Base-by-base conservation (phyloP, 1,284 basidiomycete species). In the Sanghuangporus baumii region DNA sequence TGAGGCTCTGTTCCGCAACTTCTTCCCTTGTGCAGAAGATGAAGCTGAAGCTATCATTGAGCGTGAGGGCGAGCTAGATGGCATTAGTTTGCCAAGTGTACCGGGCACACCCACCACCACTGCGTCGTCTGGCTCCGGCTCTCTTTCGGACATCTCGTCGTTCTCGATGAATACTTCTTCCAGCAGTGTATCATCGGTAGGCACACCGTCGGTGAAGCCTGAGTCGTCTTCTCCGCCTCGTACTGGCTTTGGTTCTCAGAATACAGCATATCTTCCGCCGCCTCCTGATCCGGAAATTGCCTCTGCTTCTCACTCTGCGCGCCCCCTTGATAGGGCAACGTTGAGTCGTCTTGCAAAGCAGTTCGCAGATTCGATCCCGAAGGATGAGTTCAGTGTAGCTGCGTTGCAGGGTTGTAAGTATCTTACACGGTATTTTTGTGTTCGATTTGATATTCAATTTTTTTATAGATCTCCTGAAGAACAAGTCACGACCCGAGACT, bases 371-470 rank as follows among this genome's bases (percentile, higher is more conserved):
- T 75, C 82, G 26, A 85, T 93, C 34, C 89, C 91, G 0, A 87
- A 91, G 26, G 85, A 88, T 47, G 88, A 89, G 74, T 91, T 93
- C 71, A 89, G 88, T 68, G 88, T 93, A 60, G 91, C 92, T n/a
- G 86, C 88, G 61, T 76, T 94, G 63, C 91, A 93, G 75, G 91
- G 90, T 71, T 93, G 88, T 89, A 72, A 81, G 88, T 54, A 12
- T 7, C 11, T n/a, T 54, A 5, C 18, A 4, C n/a, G 20, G 31
- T 18, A 36, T 34, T 34, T 34, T 31, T 31, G 26, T 5, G 26
- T n/a, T 37, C n/a, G 52, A 54, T 14, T 2, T 37, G 36, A 84
- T 31, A 23, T 41, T 46, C 23, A 48, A 60, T 23, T 1, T 38
- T 31, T 18, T 47, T 56, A 0, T 60, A 55, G 88, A 92, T 74